A percentile compares a stretch with the other conserved stretches of the same genome.
Conservation (phyloP, 108 stramenopile genomes). For the Cyclostephanos tholiformis region DNA sequence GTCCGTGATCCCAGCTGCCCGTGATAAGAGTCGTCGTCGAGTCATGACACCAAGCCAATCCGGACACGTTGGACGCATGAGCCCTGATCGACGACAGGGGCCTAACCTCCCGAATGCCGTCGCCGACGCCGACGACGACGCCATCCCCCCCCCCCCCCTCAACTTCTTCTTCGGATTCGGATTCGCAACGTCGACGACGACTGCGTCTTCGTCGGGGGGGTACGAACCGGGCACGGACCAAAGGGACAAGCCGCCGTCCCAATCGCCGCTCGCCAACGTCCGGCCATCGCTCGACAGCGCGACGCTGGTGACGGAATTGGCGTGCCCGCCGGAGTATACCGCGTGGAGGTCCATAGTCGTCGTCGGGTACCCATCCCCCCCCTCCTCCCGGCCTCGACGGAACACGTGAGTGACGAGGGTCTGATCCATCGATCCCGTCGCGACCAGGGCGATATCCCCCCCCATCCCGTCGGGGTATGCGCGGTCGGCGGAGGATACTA, state of each 20-base stretch:
- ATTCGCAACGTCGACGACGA: not conserved
- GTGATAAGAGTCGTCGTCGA: constrained; percentile 52
- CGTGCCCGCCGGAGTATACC: constrained; percentile 53
- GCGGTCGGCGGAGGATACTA: no score
- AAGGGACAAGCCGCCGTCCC: constrained; percentile 71
- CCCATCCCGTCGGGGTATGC: constrained; percentile 5
- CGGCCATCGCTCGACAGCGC: constrained; percentile 31
- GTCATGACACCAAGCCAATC: constrained; percentile 65
- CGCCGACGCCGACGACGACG: constrained; percentile 1
- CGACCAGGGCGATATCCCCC: constrained; percentile 40
- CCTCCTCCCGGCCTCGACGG: constrained; percentile 11
- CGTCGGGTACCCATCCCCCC: not conserved
- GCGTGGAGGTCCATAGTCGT: constrained; percentile 25
- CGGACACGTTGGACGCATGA: constrained; percentile 78
- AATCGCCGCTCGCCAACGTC: constrained; percentile 75
- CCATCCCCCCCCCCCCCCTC: constrained; percentile 11
- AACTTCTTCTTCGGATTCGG: constrained; percentile 8
- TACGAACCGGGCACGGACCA: no score
- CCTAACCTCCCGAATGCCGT: constrained; percentile 40
- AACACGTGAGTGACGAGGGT: constrained; percentile 61
- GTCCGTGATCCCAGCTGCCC: constrained; percentile 82
- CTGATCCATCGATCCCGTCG: constrained; percentile 83
- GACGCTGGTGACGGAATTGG: constrained; percentile 59
- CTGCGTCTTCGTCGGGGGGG: not conserved
- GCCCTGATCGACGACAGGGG: constrained; percentile 52